Conservation (phyloP, 352 stramenopile genomes). For the Peronospora belbahrii region DNA sequence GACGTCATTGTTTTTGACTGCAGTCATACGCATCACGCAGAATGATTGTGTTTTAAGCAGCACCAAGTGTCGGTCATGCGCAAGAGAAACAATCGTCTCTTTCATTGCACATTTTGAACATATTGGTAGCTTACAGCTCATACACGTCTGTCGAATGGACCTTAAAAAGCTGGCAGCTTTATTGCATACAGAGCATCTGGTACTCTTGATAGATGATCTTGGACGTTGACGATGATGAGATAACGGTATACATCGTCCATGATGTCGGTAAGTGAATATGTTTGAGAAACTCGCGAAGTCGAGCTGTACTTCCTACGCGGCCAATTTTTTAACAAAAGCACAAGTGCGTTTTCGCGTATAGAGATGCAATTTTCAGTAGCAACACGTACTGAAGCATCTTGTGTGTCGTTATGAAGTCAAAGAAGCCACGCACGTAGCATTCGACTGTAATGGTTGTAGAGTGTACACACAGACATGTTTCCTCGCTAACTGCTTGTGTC, state of each 20-base stretch:
- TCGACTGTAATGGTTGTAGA: slow-evolving; percentile 33
- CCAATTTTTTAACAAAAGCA: slow-evolving; percentile 33
- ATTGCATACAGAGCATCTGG: slow-evolving; percentile 18
- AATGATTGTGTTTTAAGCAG: slow-evolving; percentile 29
- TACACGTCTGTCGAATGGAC: slow-evolving; percentile 22
- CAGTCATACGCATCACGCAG: slow-evolving; percentile 22
- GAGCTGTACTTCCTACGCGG: slow-evolving; percentile 24
- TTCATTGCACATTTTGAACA: slow-evolving; percentile 35
- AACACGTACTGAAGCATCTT: slow-evolving; percentile 26
- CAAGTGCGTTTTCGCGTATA: slow-evolving; percentile 29
- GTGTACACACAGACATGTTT: slow-evolving; percentile 36
- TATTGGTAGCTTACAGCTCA: slow-evolving; percentile 25
- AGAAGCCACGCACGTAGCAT: slow-evolving; percentile 37
- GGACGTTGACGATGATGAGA: slow-evolving; percentile 1
- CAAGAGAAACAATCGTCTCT: slow-evolving; percentile 29
- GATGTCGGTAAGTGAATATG: slow-evolving; percentile 30
- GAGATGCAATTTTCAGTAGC: slow-evolving; percentile 24
- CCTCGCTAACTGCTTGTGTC: slow-evolving; percentile 30
- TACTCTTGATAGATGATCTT: background rate
- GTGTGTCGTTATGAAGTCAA: slow-evolving; percentile 31
- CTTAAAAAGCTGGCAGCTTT: slow-evolving; percentile 20
- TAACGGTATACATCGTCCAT: slow-evolving; percentile 23
- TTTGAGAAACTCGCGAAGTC: slow-evolving; percentile 20
- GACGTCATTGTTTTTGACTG: slow-evolving; percentile 22
- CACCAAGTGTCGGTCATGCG: slow-evolving; percentile 27